Base-by-base conservation (phyloP, 805 yeast species). In the Vanderwaltozyma verrucispora region DNA sequence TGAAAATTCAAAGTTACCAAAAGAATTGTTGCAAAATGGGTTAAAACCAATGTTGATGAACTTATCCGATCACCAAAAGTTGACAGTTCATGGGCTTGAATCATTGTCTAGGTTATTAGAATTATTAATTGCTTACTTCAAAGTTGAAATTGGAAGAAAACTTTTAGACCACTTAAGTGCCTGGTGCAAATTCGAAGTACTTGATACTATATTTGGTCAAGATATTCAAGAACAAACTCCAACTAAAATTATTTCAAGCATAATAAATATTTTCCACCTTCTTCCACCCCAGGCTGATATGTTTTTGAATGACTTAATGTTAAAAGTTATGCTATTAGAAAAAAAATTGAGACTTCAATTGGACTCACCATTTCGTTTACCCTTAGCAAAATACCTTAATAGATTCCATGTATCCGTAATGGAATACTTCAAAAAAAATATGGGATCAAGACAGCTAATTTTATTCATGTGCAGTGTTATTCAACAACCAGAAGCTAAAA, bases 81-180 rank as follows among this genome's bases (percentile, higher is more conserved):
- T 92, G 34, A 84, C 95, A 0, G 92, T 85, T 1, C 72, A 85
- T 2, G 96, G 96, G 2, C 65, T 92, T 15, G 95, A 89, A 52
- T 96, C 97, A 0, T 66, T 92, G 17, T 94, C 96, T 0, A 68
- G 94, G 31, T 67, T 92, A 24, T 67, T 92, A 30, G 96, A 89
- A 52, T 65, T 94, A 17, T 65, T 92, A 46, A 87, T 89, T 26
- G 85, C 94, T 3, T 89, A 92, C 52, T 92, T 92, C 68, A 82
- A 94, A 56, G 96, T 94, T 15, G 99, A 92, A 57, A 89, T 92
- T 47, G 99, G 99, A 24, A 73, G 87, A 35, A 92, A 92, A 51
- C 63, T 92, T 36, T 69, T 94, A 24, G 97, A 92, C 53, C 98
- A 92, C 60, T 67, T 92, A 46, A 81, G 80, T 73, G 95, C 96